Evolutionary conservation across 176 grass and related monocot species (phyloP).

Genomic region (Eremochloa ophiuroides): DNA sequence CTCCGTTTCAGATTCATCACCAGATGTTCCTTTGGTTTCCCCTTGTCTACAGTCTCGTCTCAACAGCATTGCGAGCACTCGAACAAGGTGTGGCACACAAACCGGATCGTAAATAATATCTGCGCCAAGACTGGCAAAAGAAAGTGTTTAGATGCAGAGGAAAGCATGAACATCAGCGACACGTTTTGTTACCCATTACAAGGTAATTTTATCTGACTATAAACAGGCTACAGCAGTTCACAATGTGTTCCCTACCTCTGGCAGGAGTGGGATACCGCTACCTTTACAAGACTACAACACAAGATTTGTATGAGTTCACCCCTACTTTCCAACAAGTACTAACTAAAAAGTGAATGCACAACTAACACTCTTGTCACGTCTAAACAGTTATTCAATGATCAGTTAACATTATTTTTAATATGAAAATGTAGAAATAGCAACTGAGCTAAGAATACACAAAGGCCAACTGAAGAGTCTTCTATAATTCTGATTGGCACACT

Average conservation of each 20-base stretch:
- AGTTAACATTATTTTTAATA: not conserved
- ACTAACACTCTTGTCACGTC: not conserved
- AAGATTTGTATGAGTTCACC: not conserved
- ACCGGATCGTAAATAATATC: conserved; percentile 85
- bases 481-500: not conserved
- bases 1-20: conserved; percentile 1
- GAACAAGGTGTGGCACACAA: conserved; percentile 61
- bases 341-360: not conserved
- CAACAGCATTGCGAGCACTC: conserved; percentile 51
- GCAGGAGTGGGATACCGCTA: not conserved
- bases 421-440: not conserved
- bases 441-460: not conserved
- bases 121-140: conserved; percentile 64
- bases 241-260: not conserved
- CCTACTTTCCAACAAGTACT: not conserved
- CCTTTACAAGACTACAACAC: no score
- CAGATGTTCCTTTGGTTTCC: not conserved
- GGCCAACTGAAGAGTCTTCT: not conserved
- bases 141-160: not conserved
- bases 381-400: not conserved
- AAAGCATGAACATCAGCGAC: not conserved
- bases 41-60: not conserved
- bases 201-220: not conserved
- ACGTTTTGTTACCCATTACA: not conserved
- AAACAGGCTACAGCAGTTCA: not conserved